Conservation (phyloP, 78 protist species). For the Dictyostelium capitatum region DNA sequence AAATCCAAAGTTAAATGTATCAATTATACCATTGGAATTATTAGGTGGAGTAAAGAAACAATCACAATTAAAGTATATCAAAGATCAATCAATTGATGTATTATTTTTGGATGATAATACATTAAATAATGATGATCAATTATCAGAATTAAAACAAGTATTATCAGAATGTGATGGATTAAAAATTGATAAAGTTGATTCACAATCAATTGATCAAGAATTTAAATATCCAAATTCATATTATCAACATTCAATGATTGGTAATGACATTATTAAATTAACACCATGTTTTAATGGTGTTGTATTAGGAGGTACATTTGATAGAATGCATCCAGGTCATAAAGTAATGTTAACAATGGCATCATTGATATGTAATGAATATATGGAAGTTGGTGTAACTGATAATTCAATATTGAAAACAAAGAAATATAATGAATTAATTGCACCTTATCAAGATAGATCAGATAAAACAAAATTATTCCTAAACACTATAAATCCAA, state of each 20-base stretch:
- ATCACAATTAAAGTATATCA: background rate
- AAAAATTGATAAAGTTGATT: background rate
- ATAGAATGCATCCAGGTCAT: constrained; percentile 78
- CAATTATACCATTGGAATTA: constrained; percentile 40
- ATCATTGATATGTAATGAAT: constrained; percentile 31
- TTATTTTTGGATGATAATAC: constrained; percentile 17
- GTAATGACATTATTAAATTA: background rate
- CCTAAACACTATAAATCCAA: constrained; percentile 39
- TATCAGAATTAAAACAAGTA: background rate
- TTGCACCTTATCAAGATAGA: constrained; percentile 43
- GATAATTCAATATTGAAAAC: constrained; percentile 53
- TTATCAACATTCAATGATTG: background rate
- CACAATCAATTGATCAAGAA: background rate
- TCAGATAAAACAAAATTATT: constrained; percentile 24
- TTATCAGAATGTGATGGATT: background rate
- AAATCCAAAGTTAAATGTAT: constrained; percentile 41
- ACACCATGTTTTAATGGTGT: constrained; percentile 57
- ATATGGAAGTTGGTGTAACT: constrained; percentile 72
- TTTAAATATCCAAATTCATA: constrained; percentile 5
- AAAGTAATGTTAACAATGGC: constrained; percentile 65
- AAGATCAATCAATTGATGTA: background rate
- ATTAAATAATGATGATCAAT: background rate
- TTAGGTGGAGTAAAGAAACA: background rate
- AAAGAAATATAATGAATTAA: constrained; percentile 41
- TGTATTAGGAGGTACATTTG: constrained; percentile 74